A percentile compares a stretch with the other conserved stretches of the same genome.
phyloP scores from a whole-genome alignment of 495 filamentous ascomycete species.

The Poronia punctata region DNA sequence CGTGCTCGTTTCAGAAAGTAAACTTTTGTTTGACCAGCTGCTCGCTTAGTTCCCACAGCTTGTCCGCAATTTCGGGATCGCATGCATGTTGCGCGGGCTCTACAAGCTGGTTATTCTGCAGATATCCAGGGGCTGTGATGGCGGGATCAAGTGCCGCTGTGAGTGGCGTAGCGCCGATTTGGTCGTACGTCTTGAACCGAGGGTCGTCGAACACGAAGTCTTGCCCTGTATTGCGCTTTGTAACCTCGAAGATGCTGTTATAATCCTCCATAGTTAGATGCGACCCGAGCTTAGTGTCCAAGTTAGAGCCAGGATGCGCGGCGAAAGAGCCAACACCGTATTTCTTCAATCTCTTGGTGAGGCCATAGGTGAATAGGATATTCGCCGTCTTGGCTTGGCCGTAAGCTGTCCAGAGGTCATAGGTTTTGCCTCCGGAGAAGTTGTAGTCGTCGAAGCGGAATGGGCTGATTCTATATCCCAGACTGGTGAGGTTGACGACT shows the following conservation, averaged over 20 bases:
- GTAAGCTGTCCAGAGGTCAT: constrained; percentile 40
- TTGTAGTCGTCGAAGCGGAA: constrained; percentile 46
- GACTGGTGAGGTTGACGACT: constrained; percentile 31
- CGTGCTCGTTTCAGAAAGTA: no score
- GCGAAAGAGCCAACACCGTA: constrained; percentile 26
- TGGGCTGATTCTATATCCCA: constrained; percentile 33
- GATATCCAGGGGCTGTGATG: constrained; percentile 24
- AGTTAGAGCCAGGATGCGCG: constrained; percentile 41
- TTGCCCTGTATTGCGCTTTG: constrained; percentile 27
- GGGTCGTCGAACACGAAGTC: no score
- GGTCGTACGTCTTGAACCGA: constrained; percentile 36
- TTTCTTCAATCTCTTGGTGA: constrained; percentile 33
- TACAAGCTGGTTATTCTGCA: constrained; percentile 27
- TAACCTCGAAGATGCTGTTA: constrained; percentile 17
- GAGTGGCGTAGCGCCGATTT: constrained; percentile 33
- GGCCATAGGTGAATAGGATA: constrained; percentile 46
- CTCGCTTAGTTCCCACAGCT: constrained; percentile 42
- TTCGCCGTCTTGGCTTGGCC: constrained; percentile 52
- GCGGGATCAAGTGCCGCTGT: constrained; percentile 34
- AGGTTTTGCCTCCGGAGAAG: constrained; percentile 31
- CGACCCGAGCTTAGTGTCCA: constrained; percentile 24
- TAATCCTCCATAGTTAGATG: constrained; percentile 9
- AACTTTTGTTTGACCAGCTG: constrained; percentile 39
- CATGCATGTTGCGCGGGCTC: constrained; percentile 15
- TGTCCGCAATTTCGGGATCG: constrained; percentile 30